Conservation (phyloP, 2,329 filamentous ascomycete genomes). For the Hymenoscyphus salicellus region DNA sequence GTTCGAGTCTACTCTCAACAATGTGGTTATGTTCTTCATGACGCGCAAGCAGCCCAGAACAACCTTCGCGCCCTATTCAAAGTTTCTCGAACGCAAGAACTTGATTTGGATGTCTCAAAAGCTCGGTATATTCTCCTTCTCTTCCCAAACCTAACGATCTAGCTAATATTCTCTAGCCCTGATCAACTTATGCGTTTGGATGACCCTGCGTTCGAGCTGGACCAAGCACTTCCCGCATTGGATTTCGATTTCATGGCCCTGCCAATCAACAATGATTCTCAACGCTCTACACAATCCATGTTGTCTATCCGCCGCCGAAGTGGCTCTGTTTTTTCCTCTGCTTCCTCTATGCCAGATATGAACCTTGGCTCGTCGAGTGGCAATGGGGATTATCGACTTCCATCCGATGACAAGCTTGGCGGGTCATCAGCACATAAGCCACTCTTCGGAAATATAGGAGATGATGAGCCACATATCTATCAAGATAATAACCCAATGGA, state of each 20-base stretch:
- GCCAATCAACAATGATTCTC: slow-evolving; percentile 21
- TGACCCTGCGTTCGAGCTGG: slow-evolving; percentile 76
- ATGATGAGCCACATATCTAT: slow-evolving; percentile 24
- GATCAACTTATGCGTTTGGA: slow-evolving; percentile 75
- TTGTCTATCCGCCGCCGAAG: slow-evolving; percentile 34
- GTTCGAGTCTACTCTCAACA: slow-evolving; percentile 84
- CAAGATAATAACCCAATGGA: neutral
- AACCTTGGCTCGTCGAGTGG: slow-evolving; percentile 49
- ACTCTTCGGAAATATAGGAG: slow-evolving; percentile 31
- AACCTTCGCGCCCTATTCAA: slow-evolving; percentile 68
- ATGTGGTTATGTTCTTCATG: slow-evolving; percentile 78
- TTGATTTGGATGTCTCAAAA: slow-evolving; percentile 70
- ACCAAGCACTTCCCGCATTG: slow-evolving; percentile 59
- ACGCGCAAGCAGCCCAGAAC: slow-evolving; percentile 71
- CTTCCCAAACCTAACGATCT: neutral
- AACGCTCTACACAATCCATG: slow-evolving; percentile 34
- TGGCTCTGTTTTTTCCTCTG: slow-evolving; percentile 22
- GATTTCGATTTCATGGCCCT: slow-evolving; percentile 47
- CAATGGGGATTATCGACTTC: slow-evolving; percentile 34
- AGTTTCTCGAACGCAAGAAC: slow-evolving; percentile 53
- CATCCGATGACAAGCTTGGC: slow-evolving; percentile 28
- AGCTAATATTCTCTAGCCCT: slow-evolving; percentile 48
- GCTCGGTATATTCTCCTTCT: slow-evolving; percentile 55
- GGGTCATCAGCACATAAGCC: slow-evolving; percentile 37
- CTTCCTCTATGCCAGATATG: slow-evolving; percentile 41